Percentiles rank a stretch among this genome's conserved stretches.
These are phyloP conservation scores for Coccomyxa subellipsoidea DNA, from an alignment of 163 green algal species.

Conservation along the genomic window DNA sequence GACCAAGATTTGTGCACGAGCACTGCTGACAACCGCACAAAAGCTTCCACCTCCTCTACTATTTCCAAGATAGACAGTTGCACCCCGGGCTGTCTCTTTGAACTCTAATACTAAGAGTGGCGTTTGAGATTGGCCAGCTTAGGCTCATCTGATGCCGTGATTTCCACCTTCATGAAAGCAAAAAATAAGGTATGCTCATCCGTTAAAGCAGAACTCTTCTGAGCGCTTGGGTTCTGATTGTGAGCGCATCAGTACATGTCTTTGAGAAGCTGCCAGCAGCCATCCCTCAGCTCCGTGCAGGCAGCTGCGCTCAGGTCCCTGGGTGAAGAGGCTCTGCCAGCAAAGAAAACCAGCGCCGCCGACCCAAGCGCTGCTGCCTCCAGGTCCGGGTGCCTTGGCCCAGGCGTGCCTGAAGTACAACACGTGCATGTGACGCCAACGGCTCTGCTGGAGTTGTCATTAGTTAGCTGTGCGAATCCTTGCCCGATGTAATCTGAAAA, in stretches of 20 bases:
- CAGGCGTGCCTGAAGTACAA: slow-evolving; percentile 24
- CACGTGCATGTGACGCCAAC: background rate
- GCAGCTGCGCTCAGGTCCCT: slow-evolving; percentile 45
- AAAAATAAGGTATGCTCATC: too few species aligned
- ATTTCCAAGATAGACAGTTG: too few species aligned
- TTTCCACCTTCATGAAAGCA: too few species aligned
- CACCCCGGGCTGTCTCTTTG: too few species aligned
- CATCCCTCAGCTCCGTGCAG: slow-evolving; percentile 36
- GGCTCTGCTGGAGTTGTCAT: background rate
- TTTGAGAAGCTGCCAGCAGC: slow-evolving; percentile 36
- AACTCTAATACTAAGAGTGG: too few species aligned
- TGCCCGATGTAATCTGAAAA: background rate
- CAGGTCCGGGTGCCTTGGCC: slow-evolving; percentile 13
- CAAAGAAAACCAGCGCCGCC: slow-evolving; percentile 44
- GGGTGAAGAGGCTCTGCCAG: slow-evolving; percentile 40
- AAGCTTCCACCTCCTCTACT: too few species aligned
- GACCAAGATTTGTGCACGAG: too few species aligned
- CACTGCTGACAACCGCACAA: too few species aligned
- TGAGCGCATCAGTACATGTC: slow-evolving; percentile 29
- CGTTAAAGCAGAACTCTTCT: background rate
- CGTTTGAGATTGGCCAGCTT: too few species aligned
- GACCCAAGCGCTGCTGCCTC: slow-evolving; percentile 37
- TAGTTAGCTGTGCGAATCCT: background rate
- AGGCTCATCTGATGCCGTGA: too few species aligned
- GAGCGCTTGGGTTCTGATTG: background rate